Conservation (phyloP, 768 basidiomycete species). For the Suillus alpinus region DNA sequence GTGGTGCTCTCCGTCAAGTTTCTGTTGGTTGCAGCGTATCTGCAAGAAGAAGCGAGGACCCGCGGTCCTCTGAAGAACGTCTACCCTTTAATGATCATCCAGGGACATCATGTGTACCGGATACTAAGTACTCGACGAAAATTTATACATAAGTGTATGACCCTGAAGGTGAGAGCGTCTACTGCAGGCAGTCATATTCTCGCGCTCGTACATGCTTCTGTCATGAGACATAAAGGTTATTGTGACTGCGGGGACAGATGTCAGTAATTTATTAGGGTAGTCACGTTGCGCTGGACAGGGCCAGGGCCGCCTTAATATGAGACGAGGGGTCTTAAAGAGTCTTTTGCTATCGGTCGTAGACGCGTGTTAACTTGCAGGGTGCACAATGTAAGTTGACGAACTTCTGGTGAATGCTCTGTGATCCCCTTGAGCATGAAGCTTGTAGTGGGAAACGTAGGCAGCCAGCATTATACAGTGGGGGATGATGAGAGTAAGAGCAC, state of each 20-base stretch:
- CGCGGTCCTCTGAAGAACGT: not conserved
- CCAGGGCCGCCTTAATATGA: not conserved
- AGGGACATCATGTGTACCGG: not conserved
- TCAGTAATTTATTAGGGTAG: not conserved
- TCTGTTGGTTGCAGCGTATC: not conserved
- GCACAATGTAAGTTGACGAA: not conserved
- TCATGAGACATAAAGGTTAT: not conserved
- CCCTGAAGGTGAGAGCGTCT: not conserved
- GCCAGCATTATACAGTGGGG: too few species aligned
- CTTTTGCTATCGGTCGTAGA: not conserved
- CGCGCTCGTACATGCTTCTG: not conserved
- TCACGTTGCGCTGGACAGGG: not conserved
- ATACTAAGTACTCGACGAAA: not conserved
- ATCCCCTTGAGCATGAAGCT: not conserved
- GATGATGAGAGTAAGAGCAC: not conserved
- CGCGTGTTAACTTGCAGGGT: not conserved
- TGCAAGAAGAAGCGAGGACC: constrained; percentile 1
- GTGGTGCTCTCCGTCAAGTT: not conserved
- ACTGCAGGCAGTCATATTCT: not conserved
- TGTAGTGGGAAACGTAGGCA: not conserved
- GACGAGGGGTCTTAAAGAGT: not conserved
- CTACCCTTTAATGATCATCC: not conserved
- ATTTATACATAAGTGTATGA: not conserved
- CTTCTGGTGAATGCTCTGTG: not conserved
- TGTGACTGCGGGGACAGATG: not conserved